These are phyloP conservation scores for Chionographis japonica DNA, from an alignment of 106 monocot species.

Conservation along the genomic window DNA sequence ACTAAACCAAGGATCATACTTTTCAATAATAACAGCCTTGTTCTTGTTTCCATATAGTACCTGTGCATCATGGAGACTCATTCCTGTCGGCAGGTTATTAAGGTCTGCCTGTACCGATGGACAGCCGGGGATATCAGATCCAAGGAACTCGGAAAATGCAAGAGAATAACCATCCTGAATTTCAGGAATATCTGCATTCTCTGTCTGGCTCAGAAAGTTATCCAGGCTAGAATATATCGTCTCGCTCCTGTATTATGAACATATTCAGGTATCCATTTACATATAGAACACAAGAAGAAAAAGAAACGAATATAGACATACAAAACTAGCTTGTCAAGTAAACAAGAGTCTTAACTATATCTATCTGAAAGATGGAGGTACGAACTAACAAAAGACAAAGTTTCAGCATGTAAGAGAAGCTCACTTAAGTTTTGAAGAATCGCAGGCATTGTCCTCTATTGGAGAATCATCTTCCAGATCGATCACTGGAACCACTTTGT, in stretches of 20 bases:
- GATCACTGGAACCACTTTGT: conserved; percentile 45
- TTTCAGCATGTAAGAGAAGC: conserved; percentile 8
- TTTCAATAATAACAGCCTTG: background rate
- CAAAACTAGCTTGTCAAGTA: background rate
- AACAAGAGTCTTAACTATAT: background rate
- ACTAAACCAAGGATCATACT: background rate
- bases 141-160: conserved; percentile 45
- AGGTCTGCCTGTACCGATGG: conserved; percentile 35
- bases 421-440: conserved; percentile 49
- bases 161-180: conserved; percentile 65
- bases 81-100: conserved; percentile 30
- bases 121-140: conserved; percentile 50
- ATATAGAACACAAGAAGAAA: background rate
- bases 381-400: background rate
- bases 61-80: conserved; percentile 31
- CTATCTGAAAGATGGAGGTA: background rate
- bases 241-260: conserved; percentile 25
- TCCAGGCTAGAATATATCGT: conserved; percentile 42
- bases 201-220: conserved; percentile 39
- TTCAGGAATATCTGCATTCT: conserved; percentile 34
- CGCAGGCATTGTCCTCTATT: conserved; percentile 15
- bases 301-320: background rate
- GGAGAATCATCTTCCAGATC: conserved; percentile 55
- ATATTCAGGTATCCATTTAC: background rate
- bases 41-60: conserved; percentile 3